Conservation (phyloP, 768 basidiomycete species). For the Xerocomellus chrysenteron region DNA sequence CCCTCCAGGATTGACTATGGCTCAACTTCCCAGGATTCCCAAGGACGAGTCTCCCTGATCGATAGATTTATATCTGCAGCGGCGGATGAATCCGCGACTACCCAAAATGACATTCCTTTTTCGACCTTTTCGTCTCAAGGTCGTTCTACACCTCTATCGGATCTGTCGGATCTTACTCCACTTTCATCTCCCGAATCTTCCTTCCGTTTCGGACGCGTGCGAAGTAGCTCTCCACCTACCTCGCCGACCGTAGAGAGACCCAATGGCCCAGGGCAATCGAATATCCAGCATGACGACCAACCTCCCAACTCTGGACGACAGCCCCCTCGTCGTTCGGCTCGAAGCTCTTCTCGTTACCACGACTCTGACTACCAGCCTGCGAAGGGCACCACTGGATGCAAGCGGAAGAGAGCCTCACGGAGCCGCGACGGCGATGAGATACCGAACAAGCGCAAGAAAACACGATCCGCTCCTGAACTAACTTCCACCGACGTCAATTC, state of each 20-base stretch:
- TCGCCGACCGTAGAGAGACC: conserved; percentile 12
- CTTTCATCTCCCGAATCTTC: conserved; percentile 26
- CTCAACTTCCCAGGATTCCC: conserved; percentile 7
- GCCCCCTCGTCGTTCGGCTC: neutral
- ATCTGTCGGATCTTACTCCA: conserved; percentile 31
- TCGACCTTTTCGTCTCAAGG: conserved; percentile 5
- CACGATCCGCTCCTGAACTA: neutral
- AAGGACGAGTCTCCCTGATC: conserved; percentile 24
- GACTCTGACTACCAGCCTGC: conserved; percentile 18
- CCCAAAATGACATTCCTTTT: neutral
- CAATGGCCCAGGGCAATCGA: neutral
- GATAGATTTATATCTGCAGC: conserved; percentile 30
- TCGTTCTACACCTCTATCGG: conserved; percentile 26
- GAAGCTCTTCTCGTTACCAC: neutral
- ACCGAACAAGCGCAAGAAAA: conserved; percentile 14
- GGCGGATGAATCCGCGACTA: conserved; percentile 9
- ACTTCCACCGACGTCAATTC: neutral
- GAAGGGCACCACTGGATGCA: conserved; percentile 11
- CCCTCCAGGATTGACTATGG: neutral
- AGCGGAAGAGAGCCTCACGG: conserved; percentile 18
- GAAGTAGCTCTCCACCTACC: conserved; percentile 18
- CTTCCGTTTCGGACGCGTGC: neutral
- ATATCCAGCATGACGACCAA: neutral
- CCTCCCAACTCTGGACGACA: neutral
- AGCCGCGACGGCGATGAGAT: conserved; percentile 10